phyloP scores from a whole-genome alignment of 345 rosid species.

The Citrus sinensis region DVS_A1.0 CM039163.1:34230001-34230500 shows the following conservation, averaged over 20 bases:
- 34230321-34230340: background rate
- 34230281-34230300: background rate
- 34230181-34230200: slow-evolving; percentile 5
- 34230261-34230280: background rate
- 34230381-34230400: background rate
- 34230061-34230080: background rate
- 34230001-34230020: background rate
- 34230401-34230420: background rate
- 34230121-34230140: background rate
- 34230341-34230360: background rate
- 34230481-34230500: background rate
- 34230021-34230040: too few relatives aligned
- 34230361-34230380: background rate
- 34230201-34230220: background rate
- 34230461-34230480: background rate
- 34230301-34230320: background rate
- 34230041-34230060: too few relatives aligned
- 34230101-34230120: background rate
- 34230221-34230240: background rate
- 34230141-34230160: background rate
- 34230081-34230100: background rate
- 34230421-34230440: background rate
- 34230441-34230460: background rate
- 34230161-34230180: background rate
- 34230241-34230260: background rate